phyloP scores from a whole-genome alignment of 352 stramenopile species.

The Phytophthora macrochlamydospora region DNA sequence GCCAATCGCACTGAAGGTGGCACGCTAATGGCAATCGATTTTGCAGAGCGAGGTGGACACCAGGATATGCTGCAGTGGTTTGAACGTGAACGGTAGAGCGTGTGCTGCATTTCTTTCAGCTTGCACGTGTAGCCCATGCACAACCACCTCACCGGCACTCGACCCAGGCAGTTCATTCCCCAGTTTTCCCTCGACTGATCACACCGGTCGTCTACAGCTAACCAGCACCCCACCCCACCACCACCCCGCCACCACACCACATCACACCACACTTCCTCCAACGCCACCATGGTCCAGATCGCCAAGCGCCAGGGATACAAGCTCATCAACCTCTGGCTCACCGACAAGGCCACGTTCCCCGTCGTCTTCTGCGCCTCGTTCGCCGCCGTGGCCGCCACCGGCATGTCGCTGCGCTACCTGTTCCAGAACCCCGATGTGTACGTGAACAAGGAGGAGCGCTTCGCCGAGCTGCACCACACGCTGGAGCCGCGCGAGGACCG shows the following conservation, averaged over 20 bases:
- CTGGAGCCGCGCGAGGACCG: slow-evolving; percentile 38
- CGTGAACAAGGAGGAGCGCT: slow-evolving; percentile 67
- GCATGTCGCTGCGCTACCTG: slow-evolving; percentile 48
- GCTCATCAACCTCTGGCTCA: slow-evolving; percentile 61
- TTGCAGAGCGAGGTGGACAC: too few relatives aligned
- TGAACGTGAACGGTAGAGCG: too few relatives aligned
- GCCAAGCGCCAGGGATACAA: slow-evolving; percentile 32
- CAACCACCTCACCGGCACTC: too few relatives aligned
- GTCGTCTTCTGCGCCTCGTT: slow-evolving; percentile 53
- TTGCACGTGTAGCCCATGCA: too few relatives aligned
- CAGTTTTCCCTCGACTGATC: background rate
- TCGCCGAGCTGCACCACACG: slow-evolving; percentile 49
- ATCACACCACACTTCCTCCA: background rate
- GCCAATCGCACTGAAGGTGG: too few relatives aligned
- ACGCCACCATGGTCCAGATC: slow-evolving; percentile 23
- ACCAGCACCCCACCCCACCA: background rate
- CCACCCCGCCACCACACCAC: background rate
- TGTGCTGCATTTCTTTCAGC: too few relatives aligned
- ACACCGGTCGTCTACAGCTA: background rate
- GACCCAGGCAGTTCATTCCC: too few relatives aligned
- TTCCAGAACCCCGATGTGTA: slow-evolving; percentile 68
- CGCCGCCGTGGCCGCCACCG: slow-evolving; percentile 38
- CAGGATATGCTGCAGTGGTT: too few relatives aligned
- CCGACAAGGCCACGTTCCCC: slow-evolving; percentile 64
- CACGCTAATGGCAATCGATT: too few relatives aligned